Base-by-base conservation (phyloP, 352 stramenopile species). In the Pythium dissimile region DNA sequence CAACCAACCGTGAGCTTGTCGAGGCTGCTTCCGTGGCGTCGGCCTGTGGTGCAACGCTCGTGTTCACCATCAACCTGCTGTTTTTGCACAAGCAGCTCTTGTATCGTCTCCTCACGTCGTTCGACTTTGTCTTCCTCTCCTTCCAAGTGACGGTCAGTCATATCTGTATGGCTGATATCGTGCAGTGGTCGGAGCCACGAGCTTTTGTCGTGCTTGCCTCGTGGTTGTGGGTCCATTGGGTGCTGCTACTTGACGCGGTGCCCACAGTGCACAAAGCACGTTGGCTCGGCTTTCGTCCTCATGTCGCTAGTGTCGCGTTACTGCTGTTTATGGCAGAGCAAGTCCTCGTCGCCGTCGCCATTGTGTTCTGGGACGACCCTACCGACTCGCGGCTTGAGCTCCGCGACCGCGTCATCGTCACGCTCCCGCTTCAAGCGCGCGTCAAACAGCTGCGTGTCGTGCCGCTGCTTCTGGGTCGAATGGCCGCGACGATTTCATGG, bases 151-250 rank as follows among this genome's bases (percentile, higher is more conserved):
- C 51, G 16, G 5, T 62, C 28, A 20, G 30, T 12, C 42, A 56
- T 13, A 6, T 50, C 3, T 60, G 50, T 27, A 26, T 61, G 13
- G 46, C 46, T 28, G 43, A 61, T 28, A 56, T 66, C 4, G 24
- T 66, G 5, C 27, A 43, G 7, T 66, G 56, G 47, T 30, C n/a
- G 4, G 20, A 45, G 12, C 28, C 44, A 4, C 51, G 59, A 4
- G 34, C 24, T 2, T 21, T 54, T 9, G 38, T 24, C 7, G 45
- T 62, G 3, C 39, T 67, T 6, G 20, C 35, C 12, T 58, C 52
- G 31, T 62, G 52, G 44, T 28, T 67, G 11, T 62, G 43, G 59
- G 45, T 59, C n/a, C 59, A 62, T 44, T 62, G 51, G 51, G 52
- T 67, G 15, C 38, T 67, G 0, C 23, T 54, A 0, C 51, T 67